Conservation (phyloP, 2,329 filamentous ascomycete genomes). For the Cladosporium sp. region DNA sequence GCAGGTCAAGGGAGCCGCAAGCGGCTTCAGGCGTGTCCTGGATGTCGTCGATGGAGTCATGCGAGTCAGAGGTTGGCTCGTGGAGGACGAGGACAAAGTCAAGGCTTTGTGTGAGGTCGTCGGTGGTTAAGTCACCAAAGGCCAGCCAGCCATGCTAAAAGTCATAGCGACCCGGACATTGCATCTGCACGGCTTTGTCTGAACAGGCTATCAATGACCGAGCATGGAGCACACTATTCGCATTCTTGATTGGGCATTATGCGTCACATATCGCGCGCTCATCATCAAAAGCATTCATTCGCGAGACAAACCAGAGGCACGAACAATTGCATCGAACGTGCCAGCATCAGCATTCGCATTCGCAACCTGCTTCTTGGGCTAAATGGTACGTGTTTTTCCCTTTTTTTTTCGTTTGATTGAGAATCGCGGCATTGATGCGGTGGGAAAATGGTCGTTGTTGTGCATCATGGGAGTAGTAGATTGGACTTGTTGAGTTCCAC, state of each 20-base stretch:
- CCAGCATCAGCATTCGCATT: not conserved
- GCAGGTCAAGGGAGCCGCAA: constrained; percentile 86
- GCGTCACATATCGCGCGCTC: not conserved
- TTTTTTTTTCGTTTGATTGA: not conserved
- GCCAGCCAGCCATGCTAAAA: not conserved
- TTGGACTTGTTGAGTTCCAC: too few relatives aligned
- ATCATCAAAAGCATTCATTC: too few relatives aligned
- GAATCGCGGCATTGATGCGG: not conserved
- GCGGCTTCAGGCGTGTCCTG: constrained; percentile 79
- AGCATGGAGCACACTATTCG: not conserved
- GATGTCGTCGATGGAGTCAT: constrained; percentile 71
- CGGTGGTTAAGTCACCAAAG: constrained; percentile 17
- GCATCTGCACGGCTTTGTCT: not conserved
- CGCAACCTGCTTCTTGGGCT: not conserved
- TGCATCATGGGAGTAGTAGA: too few relatives aligned
- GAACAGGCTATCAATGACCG: not conserved
- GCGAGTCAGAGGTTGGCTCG: constrained; percentile 60
- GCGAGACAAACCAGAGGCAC: too few relatives aligned
- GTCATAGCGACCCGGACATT: not conserved
- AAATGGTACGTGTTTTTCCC: too few relatives aligned
- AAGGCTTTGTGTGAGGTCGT: constrained; percentile 41
- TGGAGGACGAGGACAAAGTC: constrained; percentile 52
- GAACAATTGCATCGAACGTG: not conserved
- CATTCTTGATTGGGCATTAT: not conserved
- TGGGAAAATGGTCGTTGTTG: not conserved